Conservation (phyloP, 2,329 filamentous ascomycete species). For the Botrytis fabae region DNA sequence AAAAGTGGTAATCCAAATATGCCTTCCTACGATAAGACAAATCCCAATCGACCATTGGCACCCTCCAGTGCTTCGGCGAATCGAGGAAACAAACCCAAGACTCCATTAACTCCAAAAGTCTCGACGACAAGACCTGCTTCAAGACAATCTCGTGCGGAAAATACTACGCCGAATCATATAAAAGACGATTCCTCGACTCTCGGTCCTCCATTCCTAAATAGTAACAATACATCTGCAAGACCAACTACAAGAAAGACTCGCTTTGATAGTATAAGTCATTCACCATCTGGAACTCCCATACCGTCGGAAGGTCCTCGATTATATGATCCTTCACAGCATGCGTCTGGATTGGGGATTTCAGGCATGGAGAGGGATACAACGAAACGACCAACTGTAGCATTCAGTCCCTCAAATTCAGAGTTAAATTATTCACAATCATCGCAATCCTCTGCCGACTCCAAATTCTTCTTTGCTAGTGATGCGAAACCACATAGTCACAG, state of each 20-base stretch:
- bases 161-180: constrained; percentile 30
- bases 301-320: constrained; percentile 32
- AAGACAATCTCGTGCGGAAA: constrained; percentile 44
- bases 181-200: constrained; percentile 56
- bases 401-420: constrained; percentile 45
- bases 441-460: constrained; percentile 49
- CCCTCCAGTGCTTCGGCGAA: constrained; percentile 66
- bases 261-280: constrained; percentile 66
- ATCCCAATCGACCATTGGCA: constrained; percentile 55
- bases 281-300: constrained; percentile 52
- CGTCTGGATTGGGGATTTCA: constrained; percentile 35
- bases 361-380: constrained; percentile 36
- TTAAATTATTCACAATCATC: constrained; percentile 36
- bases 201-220: constrained; percentile 55
- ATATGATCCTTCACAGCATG: constrained; percentile 38
- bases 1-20: constrained; percentile 41
- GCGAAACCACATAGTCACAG: constrained; percentile 47
- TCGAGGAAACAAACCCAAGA: constrained; percentile 51
- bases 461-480: constrained; percentile 93
- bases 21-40: constrained; percentile 53
- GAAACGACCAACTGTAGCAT: constrained; percentile 43
- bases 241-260: constrained; percentile 72
- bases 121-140: constrained; percentile 43
- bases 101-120: constrained; percentile 60
- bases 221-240: constrained; percentile 72